Conservation (phyloP, 2,329 filamentous ascomycete species). For the Stachybotrys elegans region DNA sequence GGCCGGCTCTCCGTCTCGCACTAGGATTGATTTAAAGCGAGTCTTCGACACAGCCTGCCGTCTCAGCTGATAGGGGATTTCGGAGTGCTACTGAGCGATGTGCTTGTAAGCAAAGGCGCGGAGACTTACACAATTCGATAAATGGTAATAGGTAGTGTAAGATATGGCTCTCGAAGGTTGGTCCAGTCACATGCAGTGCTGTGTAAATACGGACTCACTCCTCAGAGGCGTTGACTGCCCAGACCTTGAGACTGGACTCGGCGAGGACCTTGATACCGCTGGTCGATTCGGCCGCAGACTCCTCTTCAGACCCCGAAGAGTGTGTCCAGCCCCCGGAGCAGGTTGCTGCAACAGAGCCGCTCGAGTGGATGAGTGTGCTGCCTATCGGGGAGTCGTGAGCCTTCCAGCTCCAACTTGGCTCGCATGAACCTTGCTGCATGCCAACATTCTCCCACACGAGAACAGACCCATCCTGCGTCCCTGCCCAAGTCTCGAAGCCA, state of each 20-base stretch:
- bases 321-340: constrained; percentile 51
- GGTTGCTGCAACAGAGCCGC: constrained; percentile 51
- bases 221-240: constrained; percentile 19
- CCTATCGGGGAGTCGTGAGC: constrained; percentile 44
- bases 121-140: too few relatives aligned
- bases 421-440: constrained; percentile 34
- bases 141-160: too few relatives aligned
- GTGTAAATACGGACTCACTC: too few relatives aligned
- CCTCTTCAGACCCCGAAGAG: constrained; percentile 8
- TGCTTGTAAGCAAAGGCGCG: too few relatives aligned
- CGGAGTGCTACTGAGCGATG: too few relatives aligned
- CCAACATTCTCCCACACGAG: constrained; percentile 56
- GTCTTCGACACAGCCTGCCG: too few relatives aligned
- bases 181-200: too few relatives aligned
- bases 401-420: constrained; percentile 45
- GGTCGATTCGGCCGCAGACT: constrained; percentile 6
- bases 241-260: constrained; percentile 19
- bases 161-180: too few relatives aligned
- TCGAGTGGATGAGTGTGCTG: constrained; percentile 44
- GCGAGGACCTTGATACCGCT: constrained; percentile 13
- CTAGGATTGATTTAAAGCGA: too few relatives aligned
- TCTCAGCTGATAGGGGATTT: too few relatives aligned
- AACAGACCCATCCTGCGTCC: constrained; percentile 48
- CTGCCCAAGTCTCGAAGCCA: constrained; percentile 60
- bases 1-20: too few relatives aligned